These are phyloP conservation scores for Neurospora africana DNA, from an alignment of 495 filamentous ascomycete genomes.

Conservation along the genomic window DNA sequence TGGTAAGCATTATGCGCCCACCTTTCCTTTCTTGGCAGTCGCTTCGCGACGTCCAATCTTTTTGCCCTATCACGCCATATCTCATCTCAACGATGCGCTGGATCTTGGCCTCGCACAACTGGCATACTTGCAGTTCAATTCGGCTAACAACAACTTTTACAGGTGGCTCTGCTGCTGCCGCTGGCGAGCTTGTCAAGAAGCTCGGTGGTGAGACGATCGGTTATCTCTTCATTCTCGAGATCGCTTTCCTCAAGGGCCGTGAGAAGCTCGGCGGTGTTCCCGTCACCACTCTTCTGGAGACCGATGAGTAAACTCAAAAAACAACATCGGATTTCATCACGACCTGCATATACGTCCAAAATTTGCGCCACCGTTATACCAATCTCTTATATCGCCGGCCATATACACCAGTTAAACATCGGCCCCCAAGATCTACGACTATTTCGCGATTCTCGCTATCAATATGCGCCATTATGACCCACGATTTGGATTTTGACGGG, in stretches of 20 bases:
- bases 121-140: slow-evolving; percentile 1
- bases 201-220: slow-evolving; percentile 76
- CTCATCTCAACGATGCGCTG: neutral
- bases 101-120: neutral
- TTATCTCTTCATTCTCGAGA: slow-evolving; percentile 92
- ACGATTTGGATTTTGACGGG: neutral
- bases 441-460: neutral
- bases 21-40: neutral
- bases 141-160: slow-evolving; percentile 7
- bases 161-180: slow-evolving; percentile 89
- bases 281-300: slow-evolving; percentile 69
- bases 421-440: neutral
- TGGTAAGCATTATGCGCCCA: slow-evolving; percentile 46
- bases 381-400: neutral
- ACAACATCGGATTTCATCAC: neutral
- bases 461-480: neutral
- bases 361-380: neutral
- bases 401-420: neutral
- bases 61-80: neutral
- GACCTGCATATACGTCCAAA: neutral
- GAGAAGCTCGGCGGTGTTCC: slow-evolving; percentile 74
- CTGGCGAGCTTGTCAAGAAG: slow-evolving; percentile 73
- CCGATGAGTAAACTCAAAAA: slow-evolving; percentile 15
- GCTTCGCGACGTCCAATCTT: neutral
- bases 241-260: slow-evolving; percentile 86